Conservation (phyloP, 345 rosid species). For the Luvunga scandens region DNA sequence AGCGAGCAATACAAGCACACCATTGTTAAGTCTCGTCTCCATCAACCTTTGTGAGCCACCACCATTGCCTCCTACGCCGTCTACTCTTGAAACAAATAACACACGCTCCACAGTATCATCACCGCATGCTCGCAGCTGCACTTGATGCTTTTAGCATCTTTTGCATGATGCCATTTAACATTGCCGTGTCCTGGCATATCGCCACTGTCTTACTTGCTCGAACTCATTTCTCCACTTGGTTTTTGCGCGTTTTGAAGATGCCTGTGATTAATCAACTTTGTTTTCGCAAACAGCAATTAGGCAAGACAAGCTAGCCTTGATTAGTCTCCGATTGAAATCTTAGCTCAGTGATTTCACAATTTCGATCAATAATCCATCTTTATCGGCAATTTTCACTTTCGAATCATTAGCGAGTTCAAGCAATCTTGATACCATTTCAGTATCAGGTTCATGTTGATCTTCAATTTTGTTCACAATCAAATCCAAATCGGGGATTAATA, state of each 20-base stretch:
- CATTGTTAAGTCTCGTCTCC: too few relatives aligned
- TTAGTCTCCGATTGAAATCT: slow-evolving; percentile 19
- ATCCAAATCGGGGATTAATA: slow-evolving; percentile 18
- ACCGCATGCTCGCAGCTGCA: slow-evolving; percentile 77
- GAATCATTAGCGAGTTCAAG: slow-evolving; percentile 51
- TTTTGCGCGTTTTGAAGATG: slow-evolving; percentile 14
- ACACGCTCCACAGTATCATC: slow-evolving; percentile 71
- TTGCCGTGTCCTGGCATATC: slow-evolving; percentile 35
- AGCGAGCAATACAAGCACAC: too few relatives aligned
- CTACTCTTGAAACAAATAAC: slow-evolving; percentile 59
- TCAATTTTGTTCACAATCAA: slow-evolving; percentile 31
- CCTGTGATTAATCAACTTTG: slow-evolving; percentile 34
- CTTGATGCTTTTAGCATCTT: slow-evolving; percentile 68
- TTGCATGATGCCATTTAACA: slow-evolving; percentile 61
- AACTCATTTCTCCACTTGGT: slow-evolving; percentile 40
- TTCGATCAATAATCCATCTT: slow-evolving; percentile 44
- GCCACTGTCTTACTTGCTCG: slow-evolving; percentile 64
- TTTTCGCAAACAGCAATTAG: slow-evolving; percentile 48
- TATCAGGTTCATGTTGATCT: slow-evolving; percentile 40
- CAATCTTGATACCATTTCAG: slow-evolving; percentile 30
- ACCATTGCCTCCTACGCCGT: slow-evolving; percentile 47
- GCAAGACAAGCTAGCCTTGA: slow-evolving; percentile 57
- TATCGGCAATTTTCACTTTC: slow-evolving; percentile 50
- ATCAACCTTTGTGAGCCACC: too few relatives aligned
- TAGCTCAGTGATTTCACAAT: not conserved